Base-by-base conservation (phyloP, 371 early-diverging fungal genomes). In the Polyrhizophydium stewartii region DNA sequence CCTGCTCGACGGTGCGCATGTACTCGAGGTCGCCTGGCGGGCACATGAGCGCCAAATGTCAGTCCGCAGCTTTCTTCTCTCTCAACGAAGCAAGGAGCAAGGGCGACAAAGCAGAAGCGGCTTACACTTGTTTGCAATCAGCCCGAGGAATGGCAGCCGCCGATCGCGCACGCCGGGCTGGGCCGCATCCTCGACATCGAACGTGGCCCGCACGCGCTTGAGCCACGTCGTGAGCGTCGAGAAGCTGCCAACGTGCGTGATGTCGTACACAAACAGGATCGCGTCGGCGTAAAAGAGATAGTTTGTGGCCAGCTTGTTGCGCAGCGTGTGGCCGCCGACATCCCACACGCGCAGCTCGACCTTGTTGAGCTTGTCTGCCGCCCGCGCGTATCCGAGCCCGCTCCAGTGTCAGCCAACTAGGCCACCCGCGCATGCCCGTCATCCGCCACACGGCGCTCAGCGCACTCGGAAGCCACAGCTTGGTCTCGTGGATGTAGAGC, bases 271-370 rank as follows among this genome's bases (percentile, higher is more conserved):
- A 22, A 68, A 53, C 33, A 65, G 12, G 5, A 68, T 59, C 10
- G 58, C 65, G 32, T 68, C 58, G 10, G 62, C 69, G 17, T 27
- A 43, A 25, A 61, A 56, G n/a, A 68, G 37, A 37, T 45, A 56
- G 59, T 65, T 64, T 17, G 49, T 46, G 1, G 58, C 33, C 31
- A 46, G 55, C 45, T 60, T 64, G n/a, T 55, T 55, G 24, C 46
- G 32, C 10, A 68, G n/a, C 6, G 58, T 60, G 27, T 61, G 59
- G 27, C 69, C 65, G 49, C 69, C 62, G 32, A 62, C 41, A 55
- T 68, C 68, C 69, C 69, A 68, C n/a, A 68, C 2, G 33, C 66
- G 56, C 41, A 55, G 24, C 19, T 45, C 45, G n/a, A 45, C n/a
- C 5, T 5, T 45, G 40, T 38, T 28, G 62, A 12, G 55, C 38